phyloP scores from a whole-genome alignment of 345 rosid species.

The Lumnitzera littorea region DNA sequence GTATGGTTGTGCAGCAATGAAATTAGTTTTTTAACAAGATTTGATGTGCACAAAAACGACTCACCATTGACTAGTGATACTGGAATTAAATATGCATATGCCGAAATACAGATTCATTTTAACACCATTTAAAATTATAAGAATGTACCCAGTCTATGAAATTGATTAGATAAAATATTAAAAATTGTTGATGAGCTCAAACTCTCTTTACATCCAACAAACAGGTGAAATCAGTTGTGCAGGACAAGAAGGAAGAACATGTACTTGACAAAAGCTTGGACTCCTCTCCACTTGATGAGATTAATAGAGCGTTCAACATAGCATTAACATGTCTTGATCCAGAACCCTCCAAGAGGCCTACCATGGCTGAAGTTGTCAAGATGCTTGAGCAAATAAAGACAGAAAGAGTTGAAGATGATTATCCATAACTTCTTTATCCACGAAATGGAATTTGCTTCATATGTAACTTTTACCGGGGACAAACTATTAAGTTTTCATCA shows the following conservation, averaged over 20 bases:
- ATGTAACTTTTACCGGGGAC: too few relatives aligned
- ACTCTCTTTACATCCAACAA: neutral
- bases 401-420: slow-evolving; percentile 14
- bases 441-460: too few relatives aligned
- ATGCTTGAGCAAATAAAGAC: slow-evolving; percentile 53
- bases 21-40: too few relatives aligned
- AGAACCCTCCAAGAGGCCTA: slow-evolving; percentile 70
- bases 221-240: slow-evolving; percentile 68
- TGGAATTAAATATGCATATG: too few relatives aligned
- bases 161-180: neutral
- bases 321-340: slow-evolving; percentile 79
- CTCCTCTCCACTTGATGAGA: slow-evolving; percentile 47
- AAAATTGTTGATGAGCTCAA: too few relatives aligned
- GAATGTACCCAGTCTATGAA: too few relatives aligned
- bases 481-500: too few relatives aligned
- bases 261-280: slow-evolving; percentile 53
- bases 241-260: slow-evolving; percentile 54
- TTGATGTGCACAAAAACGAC: too few relatives aligned
- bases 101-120: too few relatives aligned
- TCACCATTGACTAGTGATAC: too few relatives aligned
- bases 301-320: slow-evolving; percentile 39
- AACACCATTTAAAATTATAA: too few relatives aligned
- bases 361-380: slow-evolving; percentile 81
- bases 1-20: too few relatives aligned
- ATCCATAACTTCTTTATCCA: neutral